These are phyloP conservation scores for Neurospora sp. DNA, from an alignment of 495 filamentous ascomycete species.

Conservation along the genomic window DNA sequence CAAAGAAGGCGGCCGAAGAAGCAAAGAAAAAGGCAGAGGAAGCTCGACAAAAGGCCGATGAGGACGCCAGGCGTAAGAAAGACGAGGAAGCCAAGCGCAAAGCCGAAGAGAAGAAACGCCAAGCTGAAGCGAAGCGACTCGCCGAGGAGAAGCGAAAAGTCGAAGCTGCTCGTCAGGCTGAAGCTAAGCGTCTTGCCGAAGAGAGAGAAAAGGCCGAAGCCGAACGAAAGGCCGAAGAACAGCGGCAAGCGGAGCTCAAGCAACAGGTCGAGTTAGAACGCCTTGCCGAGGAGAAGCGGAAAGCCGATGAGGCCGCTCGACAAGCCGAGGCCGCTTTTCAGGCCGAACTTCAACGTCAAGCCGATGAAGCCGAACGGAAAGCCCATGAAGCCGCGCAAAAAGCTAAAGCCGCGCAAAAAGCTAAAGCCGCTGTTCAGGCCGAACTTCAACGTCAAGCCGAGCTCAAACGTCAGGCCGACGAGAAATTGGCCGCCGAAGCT, in stretches of 20 bases:
- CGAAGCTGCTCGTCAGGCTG: background rate
- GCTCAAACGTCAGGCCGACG: background rate
- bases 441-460: background rate
- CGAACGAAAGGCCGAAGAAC: background rate
- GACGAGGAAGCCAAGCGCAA: background rate
- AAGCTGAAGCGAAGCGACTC: background rate
- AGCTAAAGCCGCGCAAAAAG: background rate
- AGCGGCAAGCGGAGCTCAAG: background rate
- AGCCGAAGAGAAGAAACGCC: background rate
- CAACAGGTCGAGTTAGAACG: background rate
- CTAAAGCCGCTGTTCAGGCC: background rate
- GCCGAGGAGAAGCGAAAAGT: background rate
- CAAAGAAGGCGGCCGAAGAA: background rate
- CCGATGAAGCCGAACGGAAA: background rate
- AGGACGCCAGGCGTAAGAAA: background rate
- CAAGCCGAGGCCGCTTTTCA: background rate
- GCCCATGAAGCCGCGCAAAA: background rate
- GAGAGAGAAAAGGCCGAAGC: background rate
- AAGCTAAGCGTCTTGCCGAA: background rate
- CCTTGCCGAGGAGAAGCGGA: background rate
- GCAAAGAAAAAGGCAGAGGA: background rate
- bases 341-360: background rate
- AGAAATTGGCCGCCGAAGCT: background rate
- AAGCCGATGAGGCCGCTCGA: background rate
- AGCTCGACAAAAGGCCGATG: background rate